A percentile compares a stretch with the other conserved stretches of the same genome.
Evolutionary conservation across 1,284 basidiomycete genomes (phyloP).

Genomic region (Leccinum variabile): DNA sequence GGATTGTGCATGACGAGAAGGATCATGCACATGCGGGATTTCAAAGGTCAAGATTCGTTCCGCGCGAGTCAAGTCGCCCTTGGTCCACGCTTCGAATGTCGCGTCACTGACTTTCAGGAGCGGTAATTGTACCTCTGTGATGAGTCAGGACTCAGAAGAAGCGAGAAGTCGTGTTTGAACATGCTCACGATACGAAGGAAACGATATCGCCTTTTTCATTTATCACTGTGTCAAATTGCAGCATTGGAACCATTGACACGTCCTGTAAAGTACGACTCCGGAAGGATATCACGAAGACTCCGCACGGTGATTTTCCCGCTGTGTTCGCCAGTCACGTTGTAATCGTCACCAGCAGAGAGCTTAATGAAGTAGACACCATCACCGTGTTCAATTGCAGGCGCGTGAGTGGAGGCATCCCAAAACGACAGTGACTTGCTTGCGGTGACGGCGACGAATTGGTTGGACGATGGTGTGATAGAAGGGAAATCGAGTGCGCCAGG

Average conservation of each 20-base stretch:
- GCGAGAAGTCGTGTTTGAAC: not conserved
- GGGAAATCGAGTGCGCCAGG: not conserved
- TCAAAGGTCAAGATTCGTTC: not conserved
- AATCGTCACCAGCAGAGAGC: not conserved
- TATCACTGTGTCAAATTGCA: not conserved
- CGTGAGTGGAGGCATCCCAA: not conserved
- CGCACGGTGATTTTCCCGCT: not conserved
- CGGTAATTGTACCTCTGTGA: not conserved
- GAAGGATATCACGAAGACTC: not conserved
- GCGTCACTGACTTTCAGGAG: not conserved
- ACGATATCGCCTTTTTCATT: not conserved
- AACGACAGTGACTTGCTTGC: not conserved
- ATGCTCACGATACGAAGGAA: not conserved
- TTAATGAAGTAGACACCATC: not conserved
- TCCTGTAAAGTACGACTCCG: not conserved
- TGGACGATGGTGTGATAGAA: not conserved
- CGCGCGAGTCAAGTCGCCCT: not conserved
- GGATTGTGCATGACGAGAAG: not conserved
- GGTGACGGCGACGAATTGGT: not conserved
- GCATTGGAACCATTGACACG: not conserved
- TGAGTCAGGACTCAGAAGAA: too few species aligned
- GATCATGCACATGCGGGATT: too few species aligned
- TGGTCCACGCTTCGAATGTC: not conserved
- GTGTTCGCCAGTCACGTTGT: not conserved
- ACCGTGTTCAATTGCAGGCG: not conserved